Evolutionary conservation across 441 rosid genomes (phyloP), one percentile per base, ranked within the genome.

Genomic region (Rhodomyrtus psidioides): DNA sequence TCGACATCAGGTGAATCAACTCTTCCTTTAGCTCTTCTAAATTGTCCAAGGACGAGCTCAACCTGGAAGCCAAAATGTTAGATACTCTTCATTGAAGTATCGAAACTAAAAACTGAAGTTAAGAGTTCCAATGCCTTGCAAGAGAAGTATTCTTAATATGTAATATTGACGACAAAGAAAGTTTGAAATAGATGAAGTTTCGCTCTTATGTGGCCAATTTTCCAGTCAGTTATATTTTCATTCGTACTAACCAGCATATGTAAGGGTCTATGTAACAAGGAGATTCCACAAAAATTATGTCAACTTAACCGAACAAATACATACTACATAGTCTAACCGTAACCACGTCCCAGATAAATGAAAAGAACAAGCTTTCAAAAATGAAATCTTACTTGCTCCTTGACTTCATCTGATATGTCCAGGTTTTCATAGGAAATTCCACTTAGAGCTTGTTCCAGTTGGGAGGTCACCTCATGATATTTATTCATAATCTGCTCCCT

Each of bases 321-420:
- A 70, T 6, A 5, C n/a, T 12, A 23, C 16, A 39, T 10, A 39
- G n/a, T 21, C 21, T 39, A 39, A 70, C n/a, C 5, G 8, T 39
- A 39, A 9, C 30, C 86, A 42, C 58, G 0, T 70, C 44, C 53
- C 60, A 39, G 26, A 74, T 55, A 39, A 26, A 15, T 49, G 16
- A 26, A 86, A 54, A 81, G 51, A 53, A 86, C 30, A 14, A 24
- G 51, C 59, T 26, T 55, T 53, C 57, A 39, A 26, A 27, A 10
- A 44, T 30, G 53, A 55, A 44, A 55, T 17, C 81, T 23, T 89
- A 97, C 99, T 98, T 96, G 98, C 85, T 97, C 99, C 87, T 94
- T 97, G 83, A 97, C 97, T 94, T 97, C 99, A 88, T 95, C 98
- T 8, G 98, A 94, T 86, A 97, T 95, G 84, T 95, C 98, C 28